Evolutionary conservation across 2,329 filamentous ascomycete genomes (phyloP), one percentile per base, ranked within the genome.

Genomic region (Coniochaeta ligniaria): DNA sequence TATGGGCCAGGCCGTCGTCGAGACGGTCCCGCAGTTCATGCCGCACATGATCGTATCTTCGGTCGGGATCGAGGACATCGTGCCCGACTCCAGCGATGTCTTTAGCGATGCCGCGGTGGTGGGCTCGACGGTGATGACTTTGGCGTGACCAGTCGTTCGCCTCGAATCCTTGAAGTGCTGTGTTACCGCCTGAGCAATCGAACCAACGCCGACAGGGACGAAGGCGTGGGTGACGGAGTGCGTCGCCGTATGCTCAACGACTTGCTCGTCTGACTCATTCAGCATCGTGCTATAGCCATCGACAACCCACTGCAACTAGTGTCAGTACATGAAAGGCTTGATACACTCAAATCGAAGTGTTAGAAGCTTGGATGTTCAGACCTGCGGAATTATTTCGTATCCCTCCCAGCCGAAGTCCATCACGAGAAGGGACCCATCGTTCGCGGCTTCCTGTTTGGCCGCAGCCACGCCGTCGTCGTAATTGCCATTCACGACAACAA

Each of bases 211-310:
- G 1, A 89, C 87, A 0, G 90, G 87, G 0, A 82, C 81, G 16
- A 94, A 71, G 33, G 86, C 79, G 11, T 84, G 73, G 0, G 76
- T 81, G 6, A 80, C 75, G 4, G 72, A 63, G 5, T 67, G 64
- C 0, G 75, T 66, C 1, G 68, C 71, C 0, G 74, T 69, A 0
- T 75, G 64, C 0, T 73, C 72, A 0, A 77, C 68, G 11, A 88
- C 68, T 67, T 93, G 89, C 22, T 76, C 70, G 57, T 92, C 88
- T 0, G 84, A 76, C 68, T 95, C 91, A 3, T 73, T 70, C 63
- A 93, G 76, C 81, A 93, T 87, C 0, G 89, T 92, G 5, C 78
- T 79, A 67, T 94, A 95, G 0, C 91, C 91, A 62, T 94, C 85
- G 0, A 92, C 87, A 24, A 93, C 88, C 85, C 88, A 92, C 71